A percentile compares a stretch with the other conserved stretches of the same genome.
Evolutionary conservation across 2,329 filamentous ascomycete genomes (phyloP).

Genomic region (Colletotrichum agaves): DNA sequence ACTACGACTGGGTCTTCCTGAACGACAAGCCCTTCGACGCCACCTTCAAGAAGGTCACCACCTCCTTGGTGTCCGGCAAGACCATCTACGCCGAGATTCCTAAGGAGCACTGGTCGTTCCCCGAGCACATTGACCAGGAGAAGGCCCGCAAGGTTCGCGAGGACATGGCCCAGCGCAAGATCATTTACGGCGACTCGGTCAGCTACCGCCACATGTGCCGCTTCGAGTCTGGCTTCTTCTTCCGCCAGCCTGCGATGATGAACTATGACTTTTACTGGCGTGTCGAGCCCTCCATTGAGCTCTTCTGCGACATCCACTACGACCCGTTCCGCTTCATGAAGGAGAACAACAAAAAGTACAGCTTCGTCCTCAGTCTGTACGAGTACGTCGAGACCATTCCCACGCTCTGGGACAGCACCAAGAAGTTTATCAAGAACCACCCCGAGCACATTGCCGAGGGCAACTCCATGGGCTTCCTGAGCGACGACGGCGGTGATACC

Average conservation of each 20-base stretch:
- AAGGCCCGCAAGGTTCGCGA: slow-evolving; percentile 90
- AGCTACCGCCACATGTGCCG: slow-evolving; percentile 99
- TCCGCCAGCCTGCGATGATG: slow-evolving; percentile 90
- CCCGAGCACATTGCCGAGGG: slow-evolving; percentile 86
- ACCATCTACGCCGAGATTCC: slow-evolving; percentile 92
- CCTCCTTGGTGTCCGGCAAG: slow-evolving; percentile 89
- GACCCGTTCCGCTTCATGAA: slow-evolving; percentile 98
- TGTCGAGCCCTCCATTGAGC: slow-evolving; percentile 95
- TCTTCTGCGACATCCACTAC: slow-evolving; percentile 95
- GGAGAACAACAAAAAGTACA: slow-evolving; percentile 98
- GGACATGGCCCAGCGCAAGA: slow-evolving; percentile 93
- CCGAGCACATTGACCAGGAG: slow-evolving; percentile 93
- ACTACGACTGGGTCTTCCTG: slow-evolving; percentile 99
- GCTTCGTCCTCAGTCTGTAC: slow-evolving; percentile 93
- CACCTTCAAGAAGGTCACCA: slow-evolving; percentile 91
- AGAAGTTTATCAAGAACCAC: slow-evolving; percentile 91
- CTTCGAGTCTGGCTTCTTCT: slow-evolving; percentile 99
- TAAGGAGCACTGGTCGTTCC: slow-evolving; percentile 96
- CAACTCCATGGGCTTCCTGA: slow-evolving; percentile 92
- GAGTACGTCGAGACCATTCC: slow-evolving; percentile 97
- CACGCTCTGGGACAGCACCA: slow-evolving; percentile 93
- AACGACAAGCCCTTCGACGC: slow-evolving; percentile 96
- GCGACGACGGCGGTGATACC: slow-evolving; percentile 87
- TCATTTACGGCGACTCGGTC: slow-evolving; percentile 97
- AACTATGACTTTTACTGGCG: slow-evolving; percentile 99